Base-by-base conservation (phyloP, 116 monocot species). In the Phalaenopsis hybrid region DNA sequence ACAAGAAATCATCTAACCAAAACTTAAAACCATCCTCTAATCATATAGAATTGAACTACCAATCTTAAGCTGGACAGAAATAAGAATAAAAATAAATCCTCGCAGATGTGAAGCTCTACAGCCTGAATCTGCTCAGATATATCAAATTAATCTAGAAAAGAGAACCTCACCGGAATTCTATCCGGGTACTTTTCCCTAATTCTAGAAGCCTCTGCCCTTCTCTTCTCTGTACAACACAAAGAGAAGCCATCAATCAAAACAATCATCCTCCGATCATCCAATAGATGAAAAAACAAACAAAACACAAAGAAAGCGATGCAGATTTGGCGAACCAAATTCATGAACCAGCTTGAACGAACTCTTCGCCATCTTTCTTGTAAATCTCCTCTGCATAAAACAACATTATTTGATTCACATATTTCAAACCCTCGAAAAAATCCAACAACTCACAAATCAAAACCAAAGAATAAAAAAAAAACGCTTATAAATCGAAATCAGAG, bases 171-270 rank as follows among this genome's bases (percentile, higher is more conserved):
- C 77, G 83, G 83, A 83, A 83, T 83, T 83, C 83, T 83, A 48
- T 83, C 83, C 37, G 83, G 83, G 57, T 83, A 83, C 45, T 83
- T 83, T 13, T 83, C 83, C 79, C 83, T 83, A 31, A 83, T 83
- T 69, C 83, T 83, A 44, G 74, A 55, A 34, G 83, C 78, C 74
- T 83, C 83, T 20, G 72, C 49, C 45, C 79, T 15, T 73, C 83
- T 70, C 73, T 83, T 83, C 79, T 83, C 83, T 83, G 48, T 51
- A 83, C 25, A 75, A 6, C 49, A 33, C 28, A 70, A 70, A 28
- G 70, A 37, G 16, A 49, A 57, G 41, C 2, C 75, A 52, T 49
- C 50, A 73, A 72, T 41, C 48, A 55, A 78, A 81, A 45, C 23
- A 57, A 34, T 13, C n/a, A 15, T 7, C 16, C 3, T 4, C 55